Evolutionary conservation across 139 green algal species (phyloP), one percentile per base, ranked within the genome.

Genomic region (Chlorella sorokiniana): DNA sequence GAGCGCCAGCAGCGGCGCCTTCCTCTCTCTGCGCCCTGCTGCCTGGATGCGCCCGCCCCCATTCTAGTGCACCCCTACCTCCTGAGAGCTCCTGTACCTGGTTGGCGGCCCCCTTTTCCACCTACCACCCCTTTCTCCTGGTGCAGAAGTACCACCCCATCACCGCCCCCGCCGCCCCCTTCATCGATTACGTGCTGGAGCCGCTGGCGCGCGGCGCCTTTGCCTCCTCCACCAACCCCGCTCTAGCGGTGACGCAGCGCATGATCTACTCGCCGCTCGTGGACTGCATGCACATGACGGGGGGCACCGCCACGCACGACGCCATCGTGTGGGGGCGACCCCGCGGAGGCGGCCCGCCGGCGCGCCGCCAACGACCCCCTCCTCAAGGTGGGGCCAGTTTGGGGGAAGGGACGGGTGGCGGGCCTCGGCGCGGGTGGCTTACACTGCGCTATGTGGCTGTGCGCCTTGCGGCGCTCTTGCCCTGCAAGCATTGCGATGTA

Each of bases 131-230:
- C n/a, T n/a, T n/a, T n/a, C n/a, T n/a, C n/a, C n/a, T n/a, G n/a
- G n/a, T n/a, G n/a, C n/a, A n/a, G 41, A 96, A 96, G 89, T 91
- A 95, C 82, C 93, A 96, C 84, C 93, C 93, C 4, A 86, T 94
- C 37, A n/a, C n/a, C n/a, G n/a, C 65, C 33, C 45, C 79, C 1
- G 79, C 61, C 27, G 76, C 70, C 16, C 88, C 85, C 3, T 89
- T 85, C 77, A 71, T 96, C 63, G 68, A 81, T 27, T 45, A 65
- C 41, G 86, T 86, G 3, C 89, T 95, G 38, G 61, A 81, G 31
- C 92, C 94, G 2, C 80, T 97, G 61, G 85, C 93, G 8, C 51
- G 54, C 3, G 92, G 91, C 27, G 93, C 85, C 65, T 52, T 94
- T 22, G 86, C 90, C 54, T 82, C 94, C 69, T 83, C 35, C 35